These are phyloP conservation scores for Phaeoacremonium minimum DNA, from an alignment of 2,329 filamentous ascomycete species.

Conservation along the genomic window DNA sequence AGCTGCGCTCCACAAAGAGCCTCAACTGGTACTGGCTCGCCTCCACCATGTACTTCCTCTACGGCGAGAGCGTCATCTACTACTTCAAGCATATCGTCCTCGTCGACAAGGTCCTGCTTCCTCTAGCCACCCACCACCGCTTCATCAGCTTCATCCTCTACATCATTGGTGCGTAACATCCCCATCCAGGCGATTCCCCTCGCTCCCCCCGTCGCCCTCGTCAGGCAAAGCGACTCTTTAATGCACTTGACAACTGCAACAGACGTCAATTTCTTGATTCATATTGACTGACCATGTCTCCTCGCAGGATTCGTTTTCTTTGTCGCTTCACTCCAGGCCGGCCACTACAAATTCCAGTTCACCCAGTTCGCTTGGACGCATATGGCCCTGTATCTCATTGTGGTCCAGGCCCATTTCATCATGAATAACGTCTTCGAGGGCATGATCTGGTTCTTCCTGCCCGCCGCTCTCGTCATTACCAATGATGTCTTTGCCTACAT, in stretches of 20 bases:
- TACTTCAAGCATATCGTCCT: conserved; percentile 99
- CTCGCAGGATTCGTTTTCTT: conserved; percentile 90
- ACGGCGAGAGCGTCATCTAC: conserved; percentile 98
- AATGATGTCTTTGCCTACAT: conserved; percentile 99
- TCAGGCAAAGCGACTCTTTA: no score
- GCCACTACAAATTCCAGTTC: conserved; percentile 97
- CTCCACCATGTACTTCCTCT: conserved; percentile 99
- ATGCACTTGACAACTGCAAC: no score
- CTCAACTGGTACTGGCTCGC: conserved; percentile 99
- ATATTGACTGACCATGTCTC: conserved; percentile 19
- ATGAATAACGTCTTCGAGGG: conserved; percentile 99
- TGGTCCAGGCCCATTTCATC: conserved; percentile 96
- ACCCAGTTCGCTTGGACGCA: conserved; percentile 99
- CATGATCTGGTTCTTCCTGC: conserved; percentile 99
- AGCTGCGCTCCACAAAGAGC: conserved; percentile 89
- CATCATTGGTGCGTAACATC: conserved; percentile 76
- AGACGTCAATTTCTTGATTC: no score
- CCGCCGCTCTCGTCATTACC: conserved; percentile 89
- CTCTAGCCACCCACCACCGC: conserved; percentile 92
- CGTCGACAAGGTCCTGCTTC: conserved; percentile 87
- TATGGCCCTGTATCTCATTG: conserved; percentile 97
- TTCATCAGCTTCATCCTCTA: conserved; percentile 99
- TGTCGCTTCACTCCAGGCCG: conserved; percentile 88
- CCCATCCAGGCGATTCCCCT: no score
- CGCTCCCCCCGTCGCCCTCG: no score